Evolutionary conservation across 345 rosid species (phyloP).

Genomic region (Heritiera littoralis): DNA sequence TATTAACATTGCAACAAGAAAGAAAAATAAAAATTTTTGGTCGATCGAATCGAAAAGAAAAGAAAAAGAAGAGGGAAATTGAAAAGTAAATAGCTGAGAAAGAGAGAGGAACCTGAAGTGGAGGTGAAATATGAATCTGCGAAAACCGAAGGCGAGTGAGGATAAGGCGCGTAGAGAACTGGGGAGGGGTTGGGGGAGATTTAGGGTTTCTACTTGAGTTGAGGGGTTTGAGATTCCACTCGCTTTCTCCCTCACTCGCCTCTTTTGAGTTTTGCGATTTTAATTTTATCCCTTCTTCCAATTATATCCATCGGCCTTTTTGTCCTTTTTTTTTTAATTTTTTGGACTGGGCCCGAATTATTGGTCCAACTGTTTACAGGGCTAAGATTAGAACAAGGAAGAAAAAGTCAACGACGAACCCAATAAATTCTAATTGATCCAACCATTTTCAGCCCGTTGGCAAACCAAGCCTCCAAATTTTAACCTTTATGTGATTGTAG

Average conservation of each 20-base stretch:
- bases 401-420: not conserved
- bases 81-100: not conserved
- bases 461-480: too few relatives aligned
- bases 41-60: not conserved
- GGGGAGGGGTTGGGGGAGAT: not conserved
- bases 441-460: too few relatives aligned
- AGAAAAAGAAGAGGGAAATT: not conserved
- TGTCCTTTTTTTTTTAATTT: not conserved
- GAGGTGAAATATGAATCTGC: not conserved
- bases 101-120: too few relatives aligned
- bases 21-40: not conserved
- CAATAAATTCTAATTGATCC: too few relatives aligned
- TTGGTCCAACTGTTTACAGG: not conserved
- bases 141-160: conserved; percentile 17
- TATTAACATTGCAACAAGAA: not conserved
- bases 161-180: conserved; percentile 19
- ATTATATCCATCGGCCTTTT: not conserved
- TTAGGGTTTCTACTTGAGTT: conserved; percentile 15
- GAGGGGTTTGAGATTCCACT: not conserved
- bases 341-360: not conserved
- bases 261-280: not conserved
- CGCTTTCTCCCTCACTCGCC: conserved; percentile 21
- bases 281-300: not conserved
- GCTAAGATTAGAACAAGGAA: not conserved
- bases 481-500: too few relatives aligned